These are phyloP conservation scores for Oryza longistaminata DNA, from an alignment of 176 grass and related monocot genomes.

Conservation along the genomic window DNA sequence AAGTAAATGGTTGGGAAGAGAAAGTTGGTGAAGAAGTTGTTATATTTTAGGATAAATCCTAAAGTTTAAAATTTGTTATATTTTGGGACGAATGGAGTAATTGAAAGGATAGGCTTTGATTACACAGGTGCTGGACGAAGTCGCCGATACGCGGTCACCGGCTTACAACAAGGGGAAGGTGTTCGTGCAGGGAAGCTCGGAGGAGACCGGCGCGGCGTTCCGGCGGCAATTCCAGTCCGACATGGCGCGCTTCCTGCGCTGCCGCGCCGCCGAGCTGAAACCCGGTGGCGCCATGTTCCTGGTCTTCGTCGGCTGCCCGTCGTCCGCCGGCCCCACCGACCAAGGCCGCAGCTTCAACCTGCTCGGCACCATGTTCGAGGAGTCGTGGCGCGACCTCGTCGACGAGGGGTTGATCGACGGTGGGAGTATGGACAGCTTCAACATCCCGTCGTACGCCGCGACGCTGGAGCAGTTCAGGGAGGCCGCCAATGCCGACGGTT, in stretches of 20 bases:
- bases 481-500: not conserved
- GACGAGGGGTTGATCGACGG: not conserved
- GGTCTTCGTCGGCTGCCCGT: not conserved
- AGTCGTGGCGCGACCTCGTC: not conserved
- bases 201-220: not conserved
- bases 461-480: not conserved
- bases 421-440: not conserved
- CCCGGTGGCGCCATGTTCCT: not conserved
- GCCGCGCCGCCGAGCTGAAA: not conserved
- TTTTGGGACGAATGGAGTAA: no score
- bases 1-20: no score
- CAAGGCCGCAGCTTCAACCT: not conserved
- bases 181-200: not conserved
- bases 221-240: not conserved
- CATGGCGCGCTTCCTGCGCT: not conserved
- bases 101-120: not conserved
- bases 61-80: no score
- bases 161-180: not conserved
- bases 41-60: no score
- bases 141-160: not conserved
- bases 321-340: not conserved
- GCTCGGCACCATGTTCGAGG: not conserved
- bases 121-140: not conserved
- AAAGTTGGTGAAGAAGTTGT: no score
- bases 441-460: not conserved